Percentiles rank a stretch among this genome's conserved stretches.
Evolutionary conservation across 106 monocot species (phyloP).

Genomic region (Narthecium ossifragum): DNA sequence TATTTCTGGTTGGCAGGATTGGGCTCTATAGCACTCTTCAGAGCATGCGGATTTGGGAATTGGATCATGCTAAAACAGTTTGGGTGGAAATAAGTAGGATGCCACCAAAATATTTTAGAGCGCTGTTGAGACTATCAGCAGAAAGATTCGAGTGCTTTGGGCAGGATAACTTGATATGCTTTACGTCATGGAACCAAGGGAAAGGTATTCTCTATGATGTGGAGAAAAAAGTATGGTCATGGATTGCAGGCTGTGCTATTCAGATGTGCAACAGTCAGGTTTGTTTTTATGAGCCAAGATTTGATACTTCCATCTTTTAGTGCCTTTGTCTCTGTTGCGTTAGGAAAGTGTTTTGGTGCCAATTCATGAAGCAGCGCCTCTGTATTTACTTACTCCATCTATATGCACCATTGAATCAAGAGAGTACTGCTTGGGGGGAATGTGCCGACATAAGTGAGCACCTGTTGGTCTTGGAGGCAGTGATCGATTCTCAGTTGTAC

Average conservation of each 20-base stretch:
- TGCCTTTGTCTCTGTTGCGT: too few species aligned
- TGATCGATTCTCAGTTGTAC: too few species aligned
- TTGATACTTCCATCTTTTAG: slow-evolving; percentile 49
- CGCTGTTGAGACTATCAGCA: slow-evolving; percentile 65
- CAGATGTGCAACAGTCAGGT: slow-evolving; percentile 79
- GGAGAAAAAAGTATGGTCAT: slow-evolving; percentile 74
- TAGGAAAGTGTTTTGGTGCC: too few species aligned
- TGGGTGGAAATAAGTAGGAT: slow-evolving; percentile 84
- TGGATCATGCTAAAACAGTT: slow-evolving; percentile 61
- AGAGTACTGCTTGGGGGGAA: too few species aligned
- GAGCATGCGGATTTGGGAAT: slow-evolving; percentile 85
- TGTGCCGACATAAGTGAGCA: too few species aligned
- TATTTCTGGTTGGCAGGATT: slow-evolving; percentile 77
- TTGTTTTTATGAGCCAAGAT: slow-evolving; percentile 86
- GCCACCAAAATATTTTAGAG: slow-evolving; percentile 75
- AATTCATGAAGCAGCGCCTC: too few species aligned
- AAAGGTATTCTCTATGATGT: slow-evolving; percentile 72
- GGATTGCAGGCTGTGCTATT: slow-evolving; percentile 69
- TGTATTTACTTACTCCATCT: too few species aligned
- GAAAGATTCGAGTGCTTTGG: slow-evolving; percentile 91
- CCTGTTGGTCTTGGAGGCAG: too few species aligned
- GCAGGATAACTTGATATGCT: slow-evolving; percentile 78
- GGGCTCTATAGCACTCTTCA: slow-evolving; percentile 81
- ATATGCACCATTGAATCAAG: too few species aligned
- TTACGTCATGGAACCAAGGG: slow-evolving; percentile 90